Base-by-base conservation (phyloP, 2,329 filamentous ascomycete species). In the Fusarium ambrosium region DNA sequence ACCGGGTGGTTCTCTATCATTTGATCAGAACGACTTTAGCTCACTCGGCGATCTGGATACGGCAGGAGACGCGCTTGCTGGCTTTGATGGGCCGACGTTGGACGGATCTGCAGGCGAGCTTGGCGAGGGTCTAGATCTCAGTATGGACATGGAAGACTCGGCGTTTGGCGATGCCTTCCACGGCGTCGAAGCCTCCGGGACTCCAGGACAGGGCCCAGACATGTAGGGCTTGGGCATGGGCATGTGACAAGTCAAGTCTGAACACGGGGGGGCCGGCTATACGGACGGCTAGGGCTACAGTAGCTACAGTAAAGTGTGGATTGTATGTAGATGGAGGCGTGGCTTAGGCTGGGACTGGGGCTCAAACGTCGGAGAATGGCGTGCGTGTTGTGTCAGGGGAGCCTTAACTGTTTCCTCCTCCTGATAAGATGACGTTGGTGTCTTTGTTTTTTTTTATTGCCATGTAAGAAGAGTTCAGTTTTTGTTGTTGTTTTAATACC, bases 141-240 rank as follows among this genome's bases (percentile, higher is more conserved):
- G 89, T 76, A 89, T 92, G 85, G 92, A 92, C 72, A 89, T 95
- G 86, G 93, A 94, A 56, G 93, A 95, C 79, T 94, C 92, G 39
- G 94, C 93, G 2, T 97, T 97, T 84, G 94, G 93, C 4, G 93
- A 97, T 77, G 94, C 94, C 1, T 94, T 96, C 83, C 93, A 95
- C 77, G 90, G 89, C 6, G 88, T 91, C 14, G 87, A 86, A 22
- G 77, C 80, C 48, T 80, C 80, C 11, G 81, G 78, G 62, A 86
- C 84, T 32, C 83, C 83, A 3, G 79, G 77, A n/a, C 78, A 82
- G 34, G 77, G 76, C 27, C 80, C 81, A 20, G 80, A 83, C 63
- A 79, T 84, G 79, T 84, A 81, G 67, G 36, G 20, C 9, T 20
- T 45, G 24, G 22, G 51, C 41, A 45, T 45, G 36, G 32, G 22